Base-by-base conservation (phyloP, 2,329 filamentous ascomycete genomes). In the Microsporum ferrugineum region DNA sequence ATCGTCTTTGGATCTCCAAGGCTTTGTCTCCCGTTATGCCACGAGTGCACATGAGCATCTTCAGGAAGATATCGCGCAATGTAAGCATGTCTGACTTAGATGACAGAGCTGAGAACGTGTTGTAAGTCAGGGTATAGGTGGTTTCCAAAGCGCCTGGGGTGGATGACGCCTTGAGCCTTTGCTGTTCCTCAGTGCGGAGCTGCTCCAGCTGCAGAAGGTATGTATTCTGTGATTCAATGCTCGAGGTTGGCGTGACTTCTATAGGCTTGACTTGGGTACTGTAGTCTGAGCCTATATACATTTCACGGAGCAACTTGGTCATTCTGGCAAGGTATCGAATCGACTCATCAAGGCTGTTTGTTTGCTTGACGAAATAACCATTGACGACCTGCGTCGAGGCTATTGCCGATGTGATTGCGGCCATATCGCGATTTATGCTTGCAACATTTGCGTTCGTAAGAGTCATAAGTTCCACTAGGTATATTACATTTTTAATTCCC, bases 41-140 rank as follows among this genome's bases (percentile, higher is more conserved):
- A 60, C 82, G 82, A 1, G 83, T 89, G 64, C 87, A 89, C 88
- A 94, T 91, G 56, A 94, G 79, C 88, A 94, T 92, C 72, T 91
- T 91, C 31, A 94, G 75, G 66, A 84, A 92, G 0, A 91, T 72
- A 67, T 94, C 89, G 60, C 87, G 79, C 7, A 92, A 75, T 0
- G 88, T 88, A 66, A 90, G 82, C 62, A 82, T 82, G 59, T 88
- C 86, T 0, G 87, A 89, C 71, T 94, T 94, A 6, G 86, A 88
- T 0, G 84, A 84, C 51, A 92, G 74, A 0, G 84, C 84, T 0
- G 85, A 83, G 70, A 92, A 91, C 0, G 86, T 86, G 0, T 80
- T 75, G 66, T 90, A 91, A 8, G 81, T 88, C 62, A 90, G 81
- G 67, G 86, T 80, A 68, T 84, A 84, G 2, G 78, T 78, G 5